A percentile compares a stretch with the other conserved stretches of the same genome.
These are phyloP conservation scores for Dysphania ambrosioides DNA, from an alignment of 148 eudicot species.

Conservation along the genomic window DNA sequence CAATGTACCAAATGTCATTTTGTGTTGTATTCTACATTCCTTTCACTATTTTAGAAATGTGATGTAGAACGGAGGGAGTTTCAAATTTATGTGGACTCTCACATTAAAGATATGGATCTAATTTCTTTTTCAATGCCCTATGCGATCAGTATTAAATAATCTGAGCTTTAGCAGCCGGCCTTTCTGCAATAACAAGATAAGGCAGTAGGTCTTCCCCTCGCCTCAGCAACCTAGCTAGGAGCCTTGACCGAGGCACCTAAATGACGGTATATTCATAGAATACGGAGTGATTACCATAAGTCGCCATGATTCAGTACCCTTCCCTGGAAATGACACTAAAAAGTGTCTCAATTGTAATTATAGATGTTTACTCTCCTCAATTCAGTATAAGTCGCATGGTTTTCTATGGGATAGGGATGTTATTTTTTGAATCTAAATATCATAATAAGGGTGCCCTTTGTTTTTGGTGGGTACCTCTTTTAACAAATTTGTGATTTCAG, in stretches of 20 bases:
- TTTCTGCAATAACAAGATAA: background rate
- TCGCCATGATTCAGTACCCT: background rate
- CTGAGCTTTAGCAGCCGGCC: background rate
- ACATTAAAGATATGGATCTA: background rate
- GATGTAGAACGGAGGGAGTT: background rate
- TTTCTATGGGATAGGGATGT: too few relatives aligned
- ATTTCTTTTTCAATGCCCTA: background rate
- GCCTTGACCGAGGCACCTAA: background rate
- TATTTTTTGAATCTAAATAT: background rate
- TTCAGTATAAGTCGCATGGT: background rate
- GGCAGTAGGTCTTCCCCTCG: background rate
- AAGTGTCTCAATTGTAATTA: background rate
- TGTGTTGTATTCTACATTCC: too few relatives aligned
- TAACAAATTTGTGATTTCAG: conserved; percentile 33
- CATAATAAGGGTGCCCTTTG: background rate
- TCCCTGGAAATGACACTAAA: background rate
- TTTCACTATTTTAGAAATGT: background rate
- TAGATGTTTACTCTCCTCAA: background rate
- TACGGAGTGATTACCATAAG: background rate
- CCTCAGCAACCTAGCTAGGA: background rate
- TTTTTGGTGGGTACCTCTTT: background rate
- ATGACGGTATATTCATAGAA: background rate
- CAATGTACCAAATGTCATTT: background rate
- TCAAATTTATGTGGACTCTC: background rate
- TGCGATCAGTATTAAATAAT: background rate